Base-by-base conservation (phyloP, 2,329 filamentous ascomycete species). In the Aspergillus eucalypticola region DNA sequence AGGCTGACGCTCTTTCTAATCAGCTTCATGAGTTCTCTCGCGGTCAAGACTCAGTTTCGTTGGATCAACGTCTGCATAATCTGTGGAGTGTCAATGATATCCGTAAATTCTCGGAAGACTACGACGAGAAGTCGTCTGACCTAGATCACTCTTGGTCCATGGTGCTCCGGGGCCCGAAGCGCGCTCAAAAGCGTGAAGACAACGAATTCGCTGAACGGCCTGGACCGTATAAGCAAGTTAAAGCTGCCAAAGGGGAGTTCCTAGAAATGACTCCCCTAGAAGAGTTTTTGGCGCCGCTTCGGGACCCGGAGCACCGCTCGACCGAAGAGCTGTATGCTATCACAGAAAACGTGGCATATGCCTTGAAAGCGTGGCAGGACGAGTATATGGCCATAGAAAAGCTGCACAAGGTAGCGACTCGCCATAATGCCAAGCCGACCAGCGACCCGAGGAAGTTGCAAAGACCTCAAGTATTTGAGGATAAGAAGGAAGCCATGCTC, bases 401-500 rank as follows among this genome's bases (percentile, higher is more conserved):
- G 56, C 75, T 87, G n/a, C 83, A 86, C 59, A 80, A 76, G 60
- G 62, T 65, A 44, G 69, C 77, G 21, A 77, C 75, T 35, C 72
- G 82, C 65, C 84, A 83, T 50, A 78, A 80, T 13, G 77, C 79
- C 15, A 82, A 85, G 68, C 77, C 79, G 59, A 77, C 80, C 44
- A 74, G 75, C 13, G 76, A 81, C 41, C 79, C 82, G 3, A 82
- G 84, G 60, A 83, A 84, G 62, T 77, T 82, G 19, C 81, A 83
- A 10, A 74, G 78, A 11, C 73, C 75, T 5, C 72, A 76, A n/a
- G 69, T 84, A 2, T 86, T 80, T 61, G 84, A 86, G 67, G 85
- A 86, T 64, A 82, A 82, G 71, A 86, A 86, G 64, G 85, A 88
- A 73, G 81, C 85, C 1, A 81, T 82, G 59, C 73, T 88, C 0